Evolutionary conservation across 1,284 basidiomycete genomes (phyloP).

Genomic region (Tylopilus sp.): DNA sequence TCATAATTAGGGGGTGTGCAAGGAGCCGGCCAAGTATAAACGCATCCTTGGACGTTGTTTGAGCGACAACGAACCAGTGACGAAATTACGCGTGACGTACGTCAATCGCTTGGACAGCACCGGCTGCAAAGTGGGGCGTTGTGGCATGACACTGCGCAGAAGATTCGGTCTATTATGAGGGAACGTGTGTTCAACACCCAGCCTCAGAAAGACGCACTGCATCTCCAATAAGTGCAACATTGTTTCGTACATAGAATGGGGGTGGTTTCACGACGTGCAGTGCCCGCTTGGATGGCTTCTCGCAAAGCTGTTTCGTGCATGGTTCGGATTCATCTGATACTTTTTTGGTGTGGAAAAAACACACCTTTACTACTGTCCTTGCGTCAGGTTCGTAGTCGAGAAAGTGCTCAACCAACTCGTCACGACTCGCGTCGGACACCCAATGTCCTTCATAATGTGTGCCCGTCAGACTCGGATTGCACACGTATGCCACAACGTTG

Average conservation of each 20-base stretch:
- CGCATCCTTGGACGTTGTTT: conserved; percentile 29
- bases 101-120: conserved; percentile 32
- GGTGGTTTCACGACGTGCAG: conserved; percentile 30
- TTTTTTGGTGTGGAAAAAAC: neutral
- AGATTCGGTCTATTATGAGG: neutral
- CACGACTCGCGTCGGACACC: conserved; percentile 30
- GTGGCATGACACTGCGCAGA: conserved; percentile 24
- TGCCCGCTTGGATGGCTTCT: conserved; percentile 27
- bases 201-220: conserved; percentile 20
- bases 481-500: conserved; percentile 40
- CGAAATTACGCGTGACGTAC: conserved; percentile 12
- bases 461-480: conserved; percentile 34
- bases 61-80: neutral
- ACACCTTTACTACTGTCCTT: conserved; percentile 38
- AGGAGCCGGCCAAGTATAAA: conserved; percentile 24
- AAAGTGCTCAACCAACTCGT: conserved; percentile 32
- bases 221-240: conserved; percentile 32
- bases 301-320: conserved; percentile 11
- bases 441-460: conserved; percentile 35
- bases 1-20: conserved; percentile 21
- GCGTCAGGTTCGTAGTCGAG: conserved; percentile 43
- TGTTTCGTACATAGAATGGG: conserved; percentile 24
- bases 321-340: neutral
- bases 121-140: conserved; percentile 27
- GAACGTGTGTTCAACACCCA: neutral